Conservation (phyloP, 352 stramenopile genomes). For the Phytophthora niederhauseri region DNA sequence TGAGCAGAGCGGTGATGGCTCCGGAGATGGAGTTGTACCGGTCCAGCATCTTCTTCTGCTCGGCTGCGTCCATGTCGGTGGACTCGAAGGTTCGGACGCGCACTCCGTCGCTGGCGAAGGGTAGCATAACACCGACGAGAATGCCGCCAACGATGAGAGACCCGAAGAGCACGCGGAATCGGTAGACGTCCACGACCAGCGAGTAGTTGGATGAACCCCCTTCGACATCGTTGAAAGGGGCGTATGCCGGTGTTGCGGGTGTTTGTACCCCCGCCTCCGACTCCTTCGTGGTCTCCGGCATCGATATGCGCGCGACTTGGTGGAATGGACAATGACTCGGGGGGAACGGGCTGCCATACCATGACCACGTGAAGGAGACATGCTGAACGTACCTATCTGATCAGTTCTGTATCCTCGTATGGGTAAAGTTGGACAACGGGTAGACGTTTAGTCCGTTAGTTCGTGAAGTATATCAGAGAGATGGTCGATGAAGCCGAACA, state of each 20-base stretch:
- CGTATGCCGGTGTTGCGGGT: not conserved
- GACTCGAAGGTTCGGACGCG: slow-evolving; percentile 13
- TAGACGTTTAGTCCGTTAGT: not conserved
- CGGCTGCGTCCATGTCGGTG: slow-evolving; percentile 9
- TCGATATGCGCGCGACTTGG: not conserved
- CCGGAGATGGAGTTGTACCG: slow-evolving; percentile 20
- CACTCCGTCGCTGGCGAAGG: slow-evolving; percentile 13
- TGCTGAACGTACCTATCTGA: not conserved
- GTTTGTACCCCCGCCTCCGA: not conserved
- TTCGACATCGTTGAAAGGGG: not conserved
- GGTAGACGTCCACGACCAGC: slow-evolving; percentile 3
- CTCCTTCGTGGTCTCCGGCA: not conserved
- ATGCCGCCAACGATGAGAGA: not conserved
- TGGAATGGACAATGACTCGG: not conserved
- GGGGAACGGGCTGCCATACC: too few relatives aligned
- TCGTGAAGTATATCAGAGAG: not conserved
- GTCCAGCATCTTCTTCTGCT: slow-evolving; percentile 18
- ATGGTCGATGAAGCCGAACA: not conserved
- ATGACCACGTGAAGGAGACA: too few relatives aligned
- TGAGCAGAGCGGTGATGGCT: slow-evolving; percentile 6
- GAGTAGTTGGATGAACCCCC: not conserved
- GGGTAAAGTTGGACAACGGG: not conserved
- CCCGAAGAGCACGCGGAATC: not conserved
- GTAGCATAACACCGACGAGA: slow-evolving; percentile 5
- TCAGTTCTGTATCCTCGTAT: not conserved